Base-by-base conservation (phyloP, 148 eudicot genomes). In the Pharnaceum exiguum region DNA sequence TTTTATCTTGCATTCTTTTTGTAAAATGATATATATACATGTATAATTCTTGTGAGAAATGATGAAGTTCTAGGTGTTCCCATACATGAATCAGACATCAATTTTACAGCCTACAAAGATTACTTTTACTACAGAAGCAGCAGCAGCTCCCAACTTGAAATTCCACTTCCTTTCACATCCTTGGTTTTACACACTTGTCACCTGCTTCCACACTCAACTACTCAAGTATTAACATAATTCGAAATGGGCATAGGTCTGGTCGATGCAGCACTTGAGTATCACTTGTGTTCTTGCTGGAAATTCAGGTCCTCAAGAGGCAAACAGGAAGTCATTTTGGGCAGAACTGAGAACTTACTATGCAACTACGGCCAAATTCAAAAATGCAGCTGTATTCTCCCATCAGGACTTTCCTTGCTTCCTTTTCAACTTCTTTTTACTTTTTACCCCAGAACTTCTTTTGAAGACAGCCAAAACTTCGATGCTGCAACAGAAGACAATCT, bases 391-490 rank as follows among this genome's bases (percentile, higher is more conserved):
- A 46, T 50, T 67, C 70, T 72, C 65, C 61, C 60, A 51, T 60
- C 62, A 68, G 36, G 73, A 69, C 59, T 75, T 77, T 68, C 79
- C 83, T 68, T 78, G 84, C 85, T 82, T 82, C 69, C 76, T 87
- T 30, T 70, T 77, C 40, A 80, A 61, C 75, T 81, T 91, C 66
- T 81, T 85, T 82, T 91, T 91, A 36, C 15, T 40, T 10, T 48
- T 72, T 49, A 31, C 46, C 60, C 52, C 67, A 17, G 74, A 68
- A 21, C 71, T 88, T 71, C 96, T 77, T 67, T 74, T 82, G 59
- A 91, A 91, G 54, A 91, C 75, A 12, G 98, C 98, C 81, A 91
- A 78, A 53, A 91, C 64, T 77, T 91, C 98, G 68, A 91, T 87
- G 69, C 98, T 91, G 90, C 90, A 82, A 67, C 61, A 67, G 38